These are phyloP conservation scores for Flaveria ramosissima DNA, from an alignment of 129 eudicot species.

Conservation along the genomic window DNA sequence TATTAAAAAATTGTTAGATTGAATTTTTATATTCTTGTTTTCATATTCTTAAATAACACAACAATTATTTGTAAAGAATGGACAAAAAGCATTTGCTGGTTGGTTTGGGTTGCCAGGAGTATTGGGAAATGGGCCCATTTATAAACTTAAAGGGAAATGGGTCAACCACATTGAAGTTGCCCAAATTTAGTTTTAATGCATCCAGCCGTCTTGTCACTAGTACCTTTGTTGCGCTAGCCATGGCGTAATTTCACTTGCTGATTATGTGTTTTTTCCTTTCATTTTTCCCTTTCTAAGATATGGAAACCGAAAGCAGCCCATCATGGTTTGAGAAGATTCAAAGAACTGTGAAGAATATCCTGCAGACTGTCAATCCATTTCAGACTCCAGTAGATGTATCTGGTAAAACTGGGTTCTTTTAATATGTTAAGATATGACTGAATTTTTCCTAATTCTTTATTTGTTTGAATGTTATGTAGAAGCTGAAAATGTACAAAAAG, in stretches of 20 bases:
- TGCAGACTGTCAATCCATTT: slow-evolving; percentile 69
- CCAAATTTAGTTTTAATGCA: not conserved
- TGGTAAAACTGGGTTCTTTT: slow-evolving; percentile 50
- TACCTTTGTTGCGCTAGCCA: slow-evolving; percentile 3
- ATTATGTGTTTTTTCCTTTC: slow-evolving; percentile 23
- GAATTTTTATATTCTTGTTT: not conserved
- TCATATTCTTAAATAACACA: not conserved
- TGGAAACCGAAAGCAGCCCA: slow-evolving; percentile 54
- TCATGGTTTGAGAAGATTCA: slow-evolving; percentile 87
- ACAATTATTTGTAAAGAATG: not conserved
- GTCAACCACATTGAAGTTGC: not conserved
- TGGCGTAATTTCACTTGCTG: slow-evolving; percentile 27
- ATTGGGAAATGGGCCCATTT: not conserved
- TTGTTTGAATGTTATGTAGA: slow-evolving; percentile 45
- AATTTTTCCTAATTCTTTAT: slow-evolving; percentile 11
- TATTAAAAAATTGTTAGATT: not conserved
- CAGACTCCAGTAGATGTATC: slow-evolving; percentile 85
- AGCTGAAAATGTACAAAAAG: slow-evolving; percentile 82
- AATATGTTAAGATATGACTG: not conserved
- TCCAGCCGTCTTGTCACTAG: not conserved
- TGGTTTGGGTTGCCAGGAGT: not conserved
- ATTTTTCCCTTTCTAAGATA: slow-evolving; percentile 43
- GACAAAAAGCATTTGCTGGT: not conserved
- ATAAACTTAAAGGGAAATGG: not conserved
- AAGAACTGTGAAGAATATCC: slow-evolving; percentile 55